A percentile compares a stretch with the other conserved stretches of the same genome.
Conservation (phyloP, 1,284 basidiomycete genomes). For the Schizophyllum commune region DNA sequence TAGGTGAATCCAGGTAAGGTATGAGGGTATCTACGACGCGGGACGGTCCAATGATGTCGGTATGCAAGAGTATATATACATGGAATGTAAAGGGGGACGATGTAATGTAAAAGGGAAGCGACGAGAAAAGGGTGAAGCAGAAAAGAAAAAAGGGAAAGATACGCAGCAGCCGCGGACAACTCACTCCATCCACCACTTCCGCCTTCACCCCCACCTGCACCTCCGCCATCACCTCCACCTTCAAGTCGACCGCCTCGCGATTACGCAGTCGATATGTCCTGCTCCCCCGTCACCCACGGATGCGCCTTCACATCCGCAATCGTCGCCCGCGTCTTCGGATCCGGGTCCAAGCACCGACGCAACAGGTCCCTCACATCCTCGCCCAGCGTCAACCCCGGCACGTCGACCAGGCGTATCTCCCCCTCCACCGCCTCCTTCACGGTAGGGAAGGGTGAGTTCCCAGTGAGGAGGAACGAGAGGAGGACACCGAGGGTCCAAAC, state of each 20-base stretch:
- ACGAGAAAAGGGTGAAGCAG: neutral
- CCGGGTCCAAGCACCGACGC: constrained; percentile 64
- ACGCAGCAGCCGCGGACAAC: constrained; percentile 14
- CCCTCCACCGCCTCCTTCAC: constrained; percentile 60
- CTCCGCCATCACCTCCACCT: neutral
- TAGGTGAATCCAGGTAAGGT: neutral
- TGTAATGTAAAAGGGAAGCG: neutral
- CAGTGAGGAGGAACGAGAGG: constrained; percentile 80
- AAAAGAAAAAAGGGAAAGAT: constrained; percentile 27
- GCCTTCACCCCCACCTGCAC: neutral
- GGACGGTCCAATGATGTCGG: neutral
- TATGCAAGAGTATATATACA: neutral
- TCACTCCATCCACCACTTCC: neutral
- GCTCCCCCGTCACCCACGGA: constrained; percentile 50
- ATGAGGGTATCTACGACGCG: neutral
- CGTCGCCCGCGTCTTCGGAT: constrained; percentile 59
- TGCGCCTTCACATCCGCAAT: constrained; percentile 71
- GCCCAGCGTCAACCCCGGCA: constrained; percentile 30
- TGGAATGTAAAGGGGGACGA: neutral
- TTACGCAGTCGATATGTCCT: neutral
- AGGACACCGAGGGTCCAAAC: constrained; percentile 92
- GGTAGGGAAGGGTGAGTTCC: constrained; percentile 78
- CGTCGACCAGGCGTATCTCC: constrained; percentile 34
- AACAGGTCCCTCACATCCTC: constrained; percentile 52
- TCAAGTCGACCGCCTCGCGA: neutral